These are phyloP conservation scores for Talaromyces sp. DNA, from an alignment of 2,329 filamentous ascomycete genomes.

Conservation along the genomic window DNA sequence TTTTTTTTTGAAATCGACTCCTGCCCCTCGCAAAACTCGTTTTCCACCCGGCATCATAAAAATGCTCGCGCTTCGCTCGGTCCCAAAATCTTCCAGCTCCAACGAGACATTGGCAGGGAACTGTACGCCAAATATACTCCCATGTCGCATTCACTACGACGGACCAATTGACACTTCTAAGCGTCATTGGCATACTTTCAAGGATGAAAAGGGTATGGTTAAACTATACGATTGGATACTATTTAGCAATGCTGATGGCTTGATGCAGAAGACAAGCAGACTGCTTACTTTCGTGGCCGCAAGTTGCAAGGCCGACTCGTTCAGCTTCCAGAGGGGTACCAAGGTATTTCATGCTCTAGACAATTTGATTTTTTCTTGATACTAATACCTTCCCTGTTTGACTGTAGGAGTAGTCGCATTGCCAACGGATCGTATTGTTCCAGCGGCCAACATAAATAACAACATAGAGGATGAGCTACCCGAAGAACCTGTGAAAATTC, in stretches of 20 bases:
- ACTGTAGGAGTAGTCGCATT: slow-evolving; percentile 54
- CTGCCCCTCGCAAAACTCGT: too few relatives aligned
- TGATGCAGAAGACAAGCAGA: slow-evolving; percentile 34
- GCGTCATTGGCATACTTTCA: slow-evolving; percentile 65
- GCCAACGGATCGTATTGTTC: slow-evolving; percentile 37
- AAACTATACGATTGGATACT: too few relatives aligned
- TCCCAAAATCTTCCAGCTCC: slow-evolving; percentile 17
- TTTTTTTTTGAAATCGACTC: not conserved
- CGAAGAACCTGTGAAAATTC: slow-evolving; percentile 49
- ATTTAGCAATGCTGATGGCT: not conserved
- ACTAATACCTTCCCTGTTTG: not conserved
- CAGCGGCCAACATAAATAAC: slow-evolving; percentile 34
- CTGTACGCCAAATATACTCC: slow-evolving; percentile 65
- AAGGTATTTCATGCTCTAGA: slow-evolving; percentile 37
- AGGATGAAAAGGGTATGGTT: slow-evolving; percentile 38
- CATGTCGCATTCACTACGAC: slow-evolving; percentile 73
- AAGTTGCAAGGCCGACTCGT: slow-evolving; percentile 66
- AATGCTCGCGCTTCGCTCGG: slow-evolving; percentile 35
- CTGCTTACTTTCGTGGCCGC: slow-evolving; percentile 71
- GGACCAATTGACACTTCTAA: slow-evolving; percentile 61
- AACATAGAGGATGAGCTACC: slow-evolving; percentile 40
- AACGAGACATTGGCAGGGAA: slow-evolving; percentile 23
- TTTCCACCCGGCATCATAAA: not conserved
- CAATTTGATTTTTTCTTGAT: not conserved
- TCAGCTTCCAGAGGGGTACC: slow-evolving; percentile 65